These are phyloP conservation scores for Streptanthus diversifolius DNA, from an alignment of 345 rosid species.

Conservation along the genomic window DNA sequence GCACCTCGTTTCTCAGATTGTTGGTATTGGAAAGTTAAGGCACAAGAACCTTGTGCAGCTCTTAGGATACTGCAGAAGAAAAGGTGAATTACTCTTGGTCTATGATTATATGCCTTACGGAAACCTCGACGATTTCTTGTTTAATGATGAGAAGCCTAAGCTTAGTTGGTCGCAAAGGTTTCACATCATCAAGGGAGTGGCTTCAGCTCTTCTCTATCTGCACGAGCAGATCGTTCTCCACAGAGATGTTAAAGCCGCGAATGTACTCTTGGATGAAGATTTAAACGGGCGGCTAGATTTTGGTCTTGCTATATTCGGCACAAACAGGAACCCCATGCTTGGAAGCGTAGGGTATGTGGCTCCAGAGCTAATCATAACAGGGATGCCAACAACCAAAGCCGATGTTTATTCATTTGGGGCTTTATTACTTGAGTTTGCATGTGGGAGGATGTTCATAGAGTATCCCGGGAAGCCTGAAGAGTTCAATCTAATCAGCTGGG, in stretches of 20 bases:
- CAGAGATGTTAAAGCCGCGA: slow-evolving; percentile 84
- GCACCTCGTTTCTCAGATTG: slow-evolving; percentile 46
- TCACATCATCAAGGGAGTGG: slow-evolving; percentile 70
- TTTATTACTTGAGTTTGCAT: slow-evolving; percentile 67
- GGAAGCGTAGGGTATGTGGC: slow-evolving; percentile 94
- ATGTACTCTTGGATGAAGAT: slow-evolving; percentile 71
- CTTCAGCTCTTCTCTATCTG: slow-evolving; percentile 71
- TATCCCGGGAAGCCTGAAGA: slow-evolving; percentile 73
- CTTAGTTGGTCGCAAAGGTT: slow-evolving; percentile 80
- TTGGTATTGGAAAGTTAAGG: slow-evolving; percentile 45
- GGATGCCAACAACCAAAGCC: slow-evolving; percentile 70
- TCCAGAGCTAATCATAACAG: slow-evolving; percentile 87
- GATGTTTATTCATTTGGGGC: slow-evolving; percentile 97
- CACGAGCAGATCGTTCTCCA: slow-evolving; percentile 84
- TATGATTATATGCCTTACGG: slow-evolving; percentile 62
- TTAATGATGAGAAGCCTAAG: slow-evolving; percentile 32
- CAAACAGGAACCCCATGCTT: slow-evolving; percentile 79
- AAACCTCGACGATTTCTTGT: slow-evolving; percentile 49
- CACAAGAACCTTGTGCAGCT: slow-evolving; percentile 55
- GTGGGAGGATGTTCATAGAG: slow-evolving; percentile 88
- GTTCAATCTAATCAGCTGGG: slow-evolving; percentile 77
- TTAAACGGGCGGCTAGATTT: slow-evolving; percentile 82
- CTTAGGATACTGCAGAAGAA: slow-evolving; percentile 53
- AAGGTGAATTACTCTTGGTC: slow-evolving; percentile 50
- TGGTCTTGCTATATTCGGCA: slow-evolving; percentile 85